These are phyloP conservation scores for Piper betle DNA, from an alignment of 164 flowering plant genomes.

Conservation along the genomic window DNA sequence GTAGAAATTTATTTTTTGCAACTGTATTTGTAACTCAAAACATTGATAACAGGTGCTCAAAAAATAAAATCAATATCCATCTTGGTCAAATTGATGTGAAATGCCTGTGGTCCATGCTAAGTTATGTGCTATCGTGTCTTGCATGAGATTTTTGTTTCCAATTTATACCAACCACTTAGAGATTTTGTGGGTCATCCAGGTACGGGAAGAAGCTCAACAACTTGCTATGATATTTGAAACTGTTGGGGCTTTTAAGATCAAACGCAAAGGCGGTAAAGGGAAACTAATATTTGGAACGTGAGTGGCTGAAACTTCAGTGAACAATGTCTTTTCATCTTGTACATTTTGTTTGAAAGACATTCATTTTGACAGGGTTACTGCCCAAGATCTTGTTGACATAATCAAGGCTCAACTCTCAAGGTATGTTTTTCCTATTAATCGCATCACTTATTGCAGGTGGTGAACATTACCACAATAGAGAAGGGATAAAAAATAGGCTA, in stretches of 20 bases:
- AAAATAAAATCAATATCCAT: too few relatives aligned
- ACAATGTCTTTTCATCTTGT: neutral
- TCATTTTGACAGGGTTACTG: conserved; percentile 51
- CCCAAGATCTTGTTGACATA: conserved; percentile 92
- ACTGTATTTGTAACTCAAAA: too few relatives aligned
- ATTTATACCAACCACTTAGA: neutral
- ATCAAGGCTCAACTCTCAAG: conserved; percentile 91
- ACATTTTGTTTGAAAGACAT: neutral
- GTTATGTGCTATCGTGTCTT: neutral
- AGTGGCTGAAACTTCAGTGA: conserved; percentile 11
- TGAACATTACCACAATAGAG: too few relatives aligned
- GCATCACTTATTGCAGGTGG: too few relatives aligned
- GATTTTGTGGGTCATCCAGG: conserved; percentile 25
- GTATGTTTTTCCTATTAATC: conserved; percentile 18
- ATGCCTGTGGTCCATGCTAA: too few relatives aligned
- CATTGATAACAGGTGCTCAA: too few relatives aligned
- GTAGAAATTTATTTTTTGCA: too few relatives aligned
- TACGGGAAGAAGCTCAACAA: conserved; percentile 89
- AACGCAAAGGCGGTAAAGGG: conserved; percentile 87
- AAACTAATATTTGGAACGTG: conserved; percentile 89
- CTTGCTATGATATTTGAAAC: conserved; percentile 82
- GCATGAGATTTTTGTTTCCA: neutral
- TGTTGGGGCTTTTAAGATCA: conserved; percentile 89
- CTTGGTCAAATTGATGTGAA: too few relatives aligned
- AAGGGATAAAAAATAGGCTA: too few relatives aligned